Evolutionary conservation across 1,284 basidiomycete genomes (phyloP).

Genomic region (Gomphus sp.): DNA sequence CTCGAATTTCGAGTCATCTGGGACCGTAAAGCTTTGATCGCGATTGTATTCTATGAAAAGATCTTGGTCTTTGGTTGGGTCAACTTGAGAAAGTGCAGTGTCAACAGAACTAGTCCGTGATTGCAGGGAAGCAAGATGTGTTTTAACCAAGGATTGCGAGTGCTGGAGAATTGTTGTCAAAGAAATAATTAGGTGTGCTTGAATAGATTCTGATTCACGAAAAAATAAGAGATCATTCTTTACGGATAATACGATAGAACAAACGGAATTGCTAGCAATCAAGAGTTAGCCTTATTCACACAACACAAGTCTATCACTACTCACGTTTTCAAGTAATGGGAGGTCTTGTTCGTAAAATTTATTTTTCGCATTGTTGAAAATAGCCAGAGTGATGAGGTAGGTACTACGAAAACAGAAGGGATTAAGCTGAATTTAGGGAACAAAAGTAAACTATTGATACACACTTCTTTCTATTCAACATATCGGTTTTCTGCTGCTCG

Average conservation of each 20-base stretch:
- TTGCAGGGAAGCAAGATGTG: conserved; percentile 51
- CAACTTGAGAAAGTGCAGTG: conserved; percentile 37
- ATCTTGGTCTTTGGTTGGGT: conserved; percentile 51
- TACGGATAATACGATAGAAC: conserved; percentile 20
- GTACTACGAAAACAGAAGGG: conserved; percentile 29
- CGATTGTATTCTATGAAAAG: conserved; percentile 68
- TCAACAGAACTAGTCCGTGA: conserved; percentile 36
- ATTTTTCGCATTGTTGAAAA: conserved; percentile 59
- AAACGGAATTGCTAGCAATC: conserved; percentile 52
- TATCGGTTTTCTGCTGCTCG: conserved; percentile 64
- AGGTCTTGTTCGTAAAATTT: conserved; percentile 64
- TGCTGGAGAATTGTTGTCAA: conserved; percentile 44
- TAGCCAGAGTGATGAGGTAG: conserved; percentile 60
- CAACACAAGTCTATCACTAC: conserved; percentile 54
- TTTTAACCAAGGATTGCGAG: conserved; percentile 46
- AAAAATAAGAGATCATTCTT: not conserved
- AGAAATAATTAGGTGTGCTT: conserved; percentile 48
- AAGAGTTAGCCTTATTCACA: conserved; percentile 45
- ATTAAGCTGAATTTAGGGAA: not conserved
- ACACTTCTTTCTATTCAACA: conserved; percentile 77
- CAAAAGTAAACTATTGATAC: conserved; percentile 9
- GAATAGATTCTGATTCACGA: conserved; percentile 45
- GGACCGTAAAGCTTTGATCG: conserved; percentile 36
- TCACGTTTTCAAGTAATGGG: conserved; percentile 61
- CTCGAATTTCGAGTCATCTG: conserved; percentile 63